phyloP scores from a whole-genome alignment of 805 yeast genomes.

The Blastobotrys attinorum region DNA sequence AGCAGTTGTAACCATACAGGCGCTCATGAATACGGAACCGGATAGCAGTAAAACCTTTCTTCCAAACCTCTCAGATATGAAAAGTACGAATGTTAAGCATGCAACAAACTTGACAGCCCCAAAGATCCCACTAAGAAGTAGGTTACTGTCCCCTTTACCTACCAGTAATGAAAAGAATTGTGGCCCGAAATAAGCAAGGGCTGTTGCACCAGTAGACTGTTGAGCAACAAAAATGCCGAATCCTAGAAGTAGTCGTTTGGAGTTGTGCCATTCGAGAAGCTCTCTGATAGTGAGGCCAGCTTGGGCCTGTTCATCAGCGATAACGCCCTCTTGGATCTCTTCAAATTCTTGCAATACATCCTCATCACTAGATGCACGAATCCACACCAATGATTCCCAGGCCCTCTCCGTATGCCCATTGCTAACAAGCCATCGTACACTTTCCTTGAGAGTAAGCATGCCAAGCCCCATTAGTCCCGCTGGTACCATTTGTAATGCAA shows the following conservation, averaged over 20 bases:
- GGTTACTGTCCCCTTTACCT: constrained; percentile 41
- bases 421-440: constrained; percentile 75
- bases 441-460: constrained; percentile 83
- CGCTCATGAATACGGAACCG: constrained; percentile 14
- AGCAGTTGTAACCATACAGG: constrained; percentile 3
- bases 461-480: constrained; percentile 44
- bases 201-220: constrained; percentile 71
- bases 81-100: constrained; percentile 3
- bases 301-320: constrained; percentile 34
- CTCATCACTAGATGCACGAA: constrained; percentile 46
- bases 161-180: constrained; percentile 58
- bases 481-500: constrained; percentile 78
- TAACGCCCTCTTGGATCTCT: constrained; percentile 41
- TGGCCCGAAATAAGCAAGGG: constrained; percentile 43
- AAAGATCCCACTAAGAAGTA: constrained; percentile 46
- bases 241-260: constrained; percentile 79
- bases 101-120: constrained; percentile 36
- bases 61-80: constrained; percentile 12
- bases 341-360: constrained; percentile 33
- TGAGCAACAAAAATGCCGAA: constrained; percentile 94
- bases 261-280: constrained; percentile 56
- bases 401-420: constrained; percentile 54
- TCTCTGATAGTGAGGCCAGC: constrained; percentile 49
- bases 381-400: constrained; percentile 49
- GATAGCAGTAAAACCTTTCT: constrained; percentile 12